These are phyloP conservation scores for Botryococcus braunii DNA, from an alignment of 163 green algal genomes.

Conservation along the genomic window DNA sequence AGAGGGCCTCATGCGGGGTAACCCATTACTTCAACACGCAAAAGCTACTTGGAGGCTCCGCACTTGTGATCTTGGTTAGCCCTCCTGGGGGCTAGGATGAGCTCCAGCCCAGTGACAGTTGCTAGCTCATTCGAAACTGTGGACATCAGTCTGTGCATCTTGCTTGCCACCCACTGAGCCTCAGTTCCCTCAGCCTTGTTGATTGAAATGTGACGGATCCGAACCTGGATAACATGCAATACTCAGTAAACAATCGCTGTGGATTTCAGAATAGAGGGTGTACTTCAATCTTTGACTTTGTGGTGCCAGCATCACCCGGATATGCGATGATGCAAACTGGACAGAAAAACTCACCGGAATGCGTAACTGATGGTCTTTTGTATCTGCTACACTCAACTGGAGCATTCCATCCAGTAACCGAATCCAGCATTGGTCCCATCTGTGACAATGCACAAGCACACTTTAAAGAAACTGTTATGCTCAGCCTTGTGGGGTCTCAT, in stretches of 20 bases:
- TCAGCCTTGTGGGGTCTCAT: too few relatives aligned
- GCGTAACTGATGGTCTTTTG: constrained; percentile 4
- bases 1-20: too few relatives aligned
- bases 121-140: constrained; percentile 7
- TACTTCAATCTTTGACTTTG: too few relatives aligned
- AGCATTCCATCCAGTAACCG: constrained; percentile 12
- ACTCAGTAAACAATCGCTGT: too few relatives aligned
- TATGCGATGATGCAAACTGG: too few relatives aligned
- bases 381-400: constrained; percentile 5
- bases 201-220: constrained; percentile 7
- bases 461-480: too few relatives aligned
- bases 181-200: background rate
- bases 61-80: background rate
- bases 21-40: too few relatives aligned
- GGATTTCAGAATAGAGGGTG: too few relatives aligned
- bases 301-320: too few relatives aligned
- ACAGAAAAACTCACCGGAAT: too few relatives aligned
- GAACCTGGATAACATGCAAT: too few relatives aligned
- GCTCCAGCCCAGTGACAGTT: constrained; percentile 8
- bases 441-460: background rate
- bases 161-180: background rate
- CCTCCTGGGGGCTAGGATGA: background rate
- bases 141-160: constrained; percentile 5
- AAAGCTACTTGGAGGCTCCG: background rate
- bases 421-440: constrained; percentile 12